phyloP scores from a whole-genome alignment of 768 basidiomycete species.

The Kwoniella dendrophila region DNA sequence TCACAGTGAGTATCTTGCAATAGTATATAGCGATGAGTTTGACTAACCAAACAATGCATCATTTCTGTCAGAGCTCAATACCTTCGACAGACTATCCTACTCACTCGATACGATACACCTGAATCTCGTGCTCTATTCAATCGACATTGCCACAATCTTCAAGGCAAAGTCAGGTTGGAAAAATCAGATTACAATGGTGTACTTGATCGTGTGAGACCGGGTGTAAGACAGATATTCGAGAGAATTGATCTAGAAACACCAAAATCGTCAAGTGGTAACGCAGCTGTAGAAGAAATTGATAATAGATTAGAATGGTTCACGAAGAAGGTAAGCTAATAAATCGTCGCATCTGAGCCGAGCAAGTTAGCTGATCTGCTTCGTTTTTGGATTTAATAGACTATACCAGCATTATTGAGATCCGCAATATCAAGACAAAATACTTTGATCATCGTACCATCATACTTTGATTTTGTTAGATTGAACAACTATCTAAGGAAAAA shows the following conservation, averaged over 20 bases:
- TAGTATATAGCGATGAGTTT: background rate
- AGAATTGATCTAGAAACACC: slow-evolving; percentile 37
- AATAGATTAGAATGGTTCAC: slow-evolving; percentile 85
- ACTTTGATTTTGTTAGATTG: slow-evolving; percentile 92
- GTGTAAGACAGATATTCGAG: slow-evolving; percentile 72
- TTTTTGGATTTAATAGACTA: slow-evolving; percentile 60
- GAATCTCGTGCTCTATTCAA: slow-evolving; percentile 82
- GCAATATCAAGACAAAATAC: slow-evolving; percentile 91
- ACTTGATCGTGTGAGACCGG: slow-evolving; percentile 68
- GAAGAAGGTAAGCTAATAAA: slow-evolving; percentile 64
- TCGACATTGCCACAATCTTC: slow-evolving; percentile 73
- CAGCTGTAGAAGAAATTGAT: slow-evolving; percentile 76
- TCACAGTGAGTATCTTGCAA: slow-evolving; percentile 69
- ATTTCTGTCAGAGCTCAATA: slow-evolving; percentile 67
- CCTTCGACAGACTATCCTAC: slow-evolving; percentile 83
- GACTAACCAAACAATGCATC: background rate
- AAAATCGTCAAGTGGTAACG: slow-evolving; percentile 31
- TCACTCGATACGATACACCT: slow-evolving; percentile 86
- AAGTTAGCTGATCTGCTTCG: slow-evolving; percentile 1
- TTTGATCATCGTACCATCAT: slow-evolving; percentile 85
- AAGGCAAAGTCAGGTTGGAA: slow-evolving; percentile 76
- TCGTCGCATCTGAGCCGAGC: background rate
- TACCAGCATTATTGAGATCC: slow-evolving; percentile 82
- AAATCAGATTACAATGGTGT: slow-evolving; percentile 68
- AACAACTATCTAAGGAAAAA: slow-evolving; percentile 81